phyloP scores from a whole-genome alignment of 2,329 filamentous ascomycete species.

The Trichophyton equinum region DNA sequence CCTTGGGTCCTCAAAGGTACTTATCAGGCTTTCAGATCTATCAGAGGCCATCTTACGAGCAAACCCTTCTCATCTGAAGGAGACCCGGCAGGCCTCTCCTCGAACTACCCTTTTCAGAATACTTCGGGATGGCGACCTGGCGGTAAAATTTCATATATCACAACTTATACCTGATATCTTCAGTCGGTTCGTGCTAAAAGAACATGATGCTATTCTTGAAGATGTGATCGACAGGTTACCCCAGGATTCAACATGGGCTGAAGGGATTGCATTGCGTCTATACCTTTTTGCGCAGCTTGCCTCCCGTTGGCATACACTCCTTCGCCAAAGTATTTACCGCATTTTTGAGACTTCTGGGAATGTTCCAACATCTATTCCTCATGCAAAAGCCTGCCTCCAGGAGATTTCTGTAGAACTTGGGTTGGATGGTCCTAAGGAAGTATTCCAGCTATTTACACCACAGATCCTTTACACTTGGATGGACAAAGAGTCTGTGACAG shows the following conservation, averaged over 20 bases:
- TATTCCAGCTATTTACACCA: constrained; percentile 75
- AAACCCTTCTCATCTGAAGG: constrained; percentile 54
- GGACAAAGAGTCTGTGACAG: constrained; percentile 50
- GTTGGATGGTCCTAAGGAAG: constrained; percentile 51
- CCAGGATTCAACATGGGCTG: constrained; percentile 53
- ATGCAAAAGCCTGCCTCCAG: constrained; percentile 60
- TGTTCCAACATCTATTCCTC: constrained; percentile 49
- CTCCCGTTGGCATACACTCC: constrained; percentile 70
- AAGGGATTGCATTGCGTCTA: constrained; percentile 77
- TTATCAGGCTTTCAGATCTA: constrained; percentile 54
- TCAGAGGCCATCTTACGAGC: constrained; percentile 57
- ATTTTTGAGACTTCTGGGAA: constrained; percentile 83
- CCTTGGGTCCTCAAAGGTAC: constrained; percentile 55
- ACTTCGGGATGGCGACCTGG: constrained; percentile 51
- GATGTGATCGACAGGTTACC: constrained; percentile 76
- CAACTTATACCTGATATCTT: constrained; percentile 62
- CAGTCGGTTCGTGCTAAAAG: constrained; percentile 63
- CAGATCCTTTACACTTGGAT: constrained; percentile 91
- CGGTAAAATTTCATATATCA: constrained; percentile 65
- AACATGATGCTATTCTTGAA: constrained; percentile 72
- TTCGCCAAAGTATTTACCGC: constrained; percentile 79
- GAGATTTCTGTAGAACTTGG: constrained; percentile 53
- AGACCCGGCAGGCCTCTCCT: constrained; percentile 47
- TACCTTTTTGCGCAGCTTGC: constrained; percentile 65
- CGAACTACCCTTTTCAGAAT: constrained; percentile 64